Base-by-base conservation (phyloP, 192 early-diverging fungal species). In the Mortierella alpina region DNA sequence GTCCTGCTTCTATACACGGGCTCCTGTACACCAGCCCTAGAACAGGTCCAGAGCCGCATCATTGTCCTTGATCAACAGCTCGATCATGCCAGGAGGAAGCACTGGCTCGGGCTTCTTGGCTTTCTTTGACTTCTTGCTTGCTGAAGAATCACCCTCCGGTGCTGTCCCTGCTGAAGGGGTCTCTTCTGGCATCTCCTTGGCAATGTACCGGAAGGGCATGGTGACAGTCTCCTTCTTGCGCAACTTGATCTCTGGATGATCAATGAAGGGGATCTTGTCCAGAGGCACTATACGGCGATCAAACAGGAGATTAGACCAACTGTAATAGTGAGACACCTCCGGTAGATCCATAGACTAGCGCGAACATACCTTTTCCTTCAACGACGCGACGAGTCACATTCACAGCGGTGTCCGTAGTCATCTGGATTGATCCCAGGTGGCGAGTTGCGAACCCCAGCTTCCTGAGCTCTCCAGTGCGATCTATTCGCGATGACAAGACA, bases 321-420 rank as follows among this genome's bases (percentile, higher is more conserved):
- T n/a, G 63, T 11, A 5, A 6, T 15, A 13, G 15, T 13, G 50
- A 22, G 51, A 12, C 20, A 10, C 55, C 20, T 56, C 1, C n/a
- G 9, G 55, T 1, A 12, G n/a, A n/a, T 20, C n/a, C 5, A 12
- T 45, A 40, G 39, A 52, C 22, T 20, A n/a, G n/a, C n/a, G n/a
- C 46, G 20, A 45, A 73, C 68, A 60, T 86, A 89, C 87, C 73
- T 64, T 86, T 84, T 45, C 91, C 84, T 64, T 93, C 90, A 14
- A 95, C 72, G 4, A 95, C 84, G 31, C 84, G 79, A 57, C 91
- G 85, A 15, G 94, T 86, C 17, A 94, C 93, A 55, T 91, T 82
- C 55, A 94, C 85, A 5, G 93, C 93, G 10, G 94, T 95, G 56
- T 95, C 94, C 4, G 94, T 95, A 41, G 94, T 94, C 94, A 95